Conservation (phyloP, 2,329 filamentous ascomycete genomes). For the Daldinia eschscholtzii region DNA sequence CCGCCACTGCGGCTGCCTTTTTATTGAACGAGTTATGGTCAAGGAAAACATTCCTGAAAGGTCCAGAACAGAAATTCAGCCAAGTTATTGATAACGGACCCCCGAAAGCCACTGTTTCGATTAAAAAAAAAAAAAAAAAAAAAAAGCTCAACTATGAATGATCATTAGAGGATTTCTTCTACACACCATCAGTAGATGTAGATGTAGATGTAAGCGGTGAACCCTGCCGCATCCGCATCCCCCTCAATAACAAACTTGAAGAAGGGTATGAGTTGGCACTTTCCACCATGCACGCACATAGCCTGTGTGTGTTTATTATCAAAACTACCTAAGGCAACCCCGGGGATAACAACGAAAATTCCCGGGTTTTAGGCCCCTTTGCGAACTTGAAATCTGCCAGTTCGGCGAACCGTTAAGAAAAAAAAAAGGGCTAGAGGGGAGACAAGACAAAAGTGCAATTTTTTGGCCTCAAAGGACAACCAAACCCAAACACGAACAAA, state of each 20-base stretch:
- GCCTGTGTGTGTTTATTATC: slow-evolving; percentile 2
- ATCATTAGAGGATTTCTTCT: slow-evolving; percentile 25
- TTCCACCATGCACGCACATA: slow-evolving; percentile 18
- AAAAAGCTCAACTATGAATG: not conserved
- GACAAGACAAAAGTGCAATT: slow-evolving; percentile 26
- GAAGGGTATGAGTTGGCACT: slow-evolving; percentile 17
- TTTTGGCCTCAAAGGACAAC: slow-evolving; percentile 16
- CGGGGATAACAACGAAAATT: slow-evolving; percentile 22
- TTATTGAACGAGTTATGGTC: slow-evolving; percentile 24
- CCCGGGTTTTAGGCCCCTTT: slow-evolving; percentile 10
- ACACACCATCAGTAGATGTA: slow-evolving; percentile 22
- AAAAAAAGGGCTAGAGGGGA: not conserved
- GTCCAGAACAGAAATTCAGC: slow-evolving; percentile 11
- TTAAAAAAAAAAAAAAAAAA: not conserved
- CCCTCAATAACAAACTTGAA: slow-evolving; percentile 3
- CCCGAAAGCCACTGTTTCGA: slow-evolving; percentile 23
- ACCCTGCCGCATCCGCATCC: slow-evolving; percentile 4
- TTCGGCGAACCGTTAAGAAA: slow-evolving; percentile 5
- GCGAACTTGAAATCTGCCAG: slow-evolving; percentile 1
- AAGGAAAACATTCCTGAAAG: slow-evolving; percentile 37
- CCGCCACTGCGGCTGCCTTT: slow-evolving; percentile 38
- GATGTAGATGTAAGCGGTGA: slow-evolving; percentile 28
- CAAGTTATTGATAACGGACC: slow-evolving; percentile 13
- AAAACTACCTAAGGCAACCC: slow-evolving; percentile 20
- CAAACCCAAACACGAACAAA: slow-evolving; percentile 14